Conservation (phyloP, 2,329 filamentous ascomycete genomes). For the Raffaelea albimanens region DNA sequence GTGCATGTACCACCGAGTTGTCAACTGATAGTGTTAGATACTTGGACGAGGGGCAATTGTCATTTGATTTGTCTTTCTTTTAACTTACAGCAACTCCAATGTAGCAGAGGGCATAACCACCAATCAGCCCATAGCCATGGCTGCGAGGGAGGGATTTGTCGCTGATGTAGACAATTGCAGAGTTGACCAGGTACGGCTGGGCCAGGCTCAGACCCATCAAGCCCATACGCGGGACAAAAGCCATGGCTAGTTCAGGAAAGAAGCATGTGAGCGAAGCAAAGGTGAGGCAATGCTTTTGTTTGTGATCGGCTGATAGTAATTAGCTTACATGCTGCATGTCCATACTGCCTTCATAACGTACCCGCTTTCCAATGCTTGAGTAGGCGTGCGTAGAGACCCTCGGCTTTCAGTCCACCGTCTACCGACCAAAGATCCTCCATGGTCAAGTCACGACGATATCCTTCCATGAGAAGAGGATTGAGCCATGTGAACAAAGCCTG, state of each 20-base stretch:
- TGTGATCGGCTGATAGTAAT: slow-evolving; percentile 4
- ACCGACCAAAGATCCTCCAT: slow-evolving; percentile 17
- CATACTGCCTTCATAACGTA: neutral
- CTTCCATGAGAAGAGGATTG: slow-evolving; percentile 38
- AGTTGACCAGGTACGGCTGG: slow-evolving; percentile 10
- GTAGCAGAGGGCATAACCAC: slow-evolving; percentile 8
- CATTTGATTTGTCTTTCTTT: no score
- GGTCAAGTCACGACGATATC: slow-evolving; percentile 33
- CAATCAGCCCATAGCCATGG: slow-evolving; percentile 12
- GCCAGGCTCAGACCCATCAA: slow-evolving; percentile 9
- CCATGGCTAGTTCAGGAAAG: slow-evolving; percentile 4
- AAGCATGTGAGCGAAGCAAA: slow-evolving; percentile 4
- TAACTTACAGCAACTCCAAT: slow-evolving; percentile 8
- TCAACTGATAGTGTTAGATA: slow-evolving; percentile 1
- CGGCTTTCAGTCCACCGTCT: slow-evolving; percentile 3
- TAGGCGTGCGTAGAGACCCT: slow-evolving; percentile 5
- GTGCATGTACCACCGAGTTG: slow-evolving; percentile 10
- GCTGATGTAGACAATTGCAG: slow-evolving; percentile 7
- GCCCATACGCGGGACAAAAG: slow-evolving; percentile 7
- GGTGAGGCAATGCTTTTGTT: slow-evolving; percentile 7
- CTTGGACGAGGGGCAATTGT: no score
- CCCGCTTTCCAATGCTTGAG: slow-evolving; percentile 6
- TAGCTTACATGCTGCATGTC: neutral
- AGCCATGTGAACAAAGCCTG: slow-evolving; percentile 42
- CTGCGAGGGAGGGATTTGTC: neutral